Conservation (phyloP, 495 filamentous ascomycete species). For the Aspergillus avenaceus region DNA sequence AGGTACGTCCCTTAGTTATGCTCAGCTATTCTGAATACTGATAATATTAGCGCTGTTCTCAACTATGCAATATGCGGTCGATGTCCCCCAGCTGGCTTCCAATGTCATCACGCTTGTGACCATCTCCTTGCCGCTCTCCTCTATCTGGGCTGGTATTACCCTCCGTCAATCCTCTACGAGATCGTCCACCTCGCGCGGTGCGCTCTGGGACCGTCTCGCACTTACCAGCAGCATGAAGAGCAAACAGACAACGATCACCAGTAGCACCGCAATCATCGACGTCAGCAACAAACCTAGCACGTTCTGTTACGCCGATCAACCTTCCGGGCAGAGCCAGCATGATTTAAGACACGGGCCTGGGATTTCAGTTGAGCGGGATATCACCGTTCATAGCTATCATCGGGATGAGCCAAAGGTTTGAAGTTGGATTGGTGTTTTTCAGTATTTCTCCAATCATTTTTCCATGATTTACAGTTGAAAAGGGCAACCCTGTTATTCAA, state of each 20-base stretch:
- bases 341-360: slow-evolving; percentile 13
- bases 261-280: neutral
- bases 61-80: slow-evolving; percentile 52
- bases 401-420: neutral
- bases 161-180: slow-evolving; percentile 19
- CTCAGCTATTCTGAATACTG: too few relatives aligned
- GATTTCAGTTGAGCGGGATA: slow-evolving; percentile 33
- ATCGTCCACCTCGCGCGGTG: slow-evolving; percentile 14
- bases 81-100: slow-evolving; percentile 55
- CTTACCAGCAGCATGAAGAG: slow-evolving; percentile 11
- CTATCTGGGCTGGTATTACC: slow-evolving; percentile 64
- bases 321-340: slow-evolving; percentile 10
- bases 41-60: slow-evolving; percentile 60
- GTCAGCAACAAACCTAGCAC: slow-evolving; percentile 8
- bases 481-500: too few relatives aligned
- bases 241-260: neutral
- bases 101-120: slow-evolving; percentile 63
- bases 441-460: too few relatives aligned
- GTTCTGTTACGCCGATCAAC: slow-evolving; percentile 26
- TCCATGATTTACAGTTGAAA: too few relatives aligned
- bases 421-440: too few relatives aligned
- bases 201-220: slow-evolving; percentile 25
- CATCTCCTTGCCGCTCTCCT: slow-evolving; percentile 74
- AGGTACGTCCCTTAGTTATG: slow-evolving; percentile 42
- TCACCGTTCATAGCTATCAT: slow-evolving; percentile 21